Evolutionary conservation across 2,329 filamentous ascomycete genomes (phyloP), one percentile per base, ranked within the genome.

Genomic region (Botrytis hyacinthi): DNA sequence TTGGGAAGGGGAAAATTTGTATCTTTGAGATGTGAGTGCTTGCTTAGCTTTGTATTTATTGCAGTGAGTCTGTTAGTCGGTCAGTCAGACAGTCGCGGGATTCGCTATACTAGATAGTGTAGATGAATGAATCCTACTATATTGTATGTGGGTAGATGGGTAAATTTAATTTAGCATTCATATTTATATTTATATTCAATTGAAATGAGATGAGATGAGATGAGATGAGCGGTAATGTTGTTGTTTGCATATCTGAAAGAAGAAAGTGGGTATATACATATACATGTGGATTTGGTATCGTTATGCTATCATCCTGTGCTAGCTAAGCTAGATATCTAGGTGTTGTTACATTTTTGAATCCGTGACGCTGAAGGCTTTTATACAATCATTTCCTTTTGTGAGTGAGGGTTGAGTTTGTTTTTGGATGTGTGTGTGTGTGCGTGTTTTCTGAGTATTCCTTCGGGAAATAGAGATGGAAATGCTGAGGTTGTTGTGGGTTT

Each of bases 311-410:
- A n/a, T n/a, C 61, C 22, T 42, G 29, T 14, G 37, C 8, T 22
- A 22, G 20, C 14, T 46, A 10, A 22, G 20, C 14, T 46, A 10
- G 20, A 16, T 48, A 22, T 22, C 20, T 22, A 48, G 44, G 44
- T 60, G 12, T 60, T 35, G 0, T 12, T 60, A 60, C 57, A 60
- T 60, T 35, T 29, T 35, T 35, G 18, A 60, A 35, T 14, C 4
- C 9, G 10, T 35, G 12, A 59, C 14, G 14, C n/a, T 6, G n/a
- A 18, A 0, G 1, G 8, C 3, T 59, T 35, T 59, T 6, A 32
- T 54, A 54, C n/a, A 29, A 0, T 18, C 6, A 4, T 29, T 29
- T 57, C 7, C 0, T 29, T 4, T 29, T 18, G 14, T 57, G n/a
- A 26, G 14, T 57, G n/a, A 12, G 26, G 9, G 29, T 7, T 3